Conservation (phyloP, 345 rosid genomes). For the Gossypium sturtianum region DNA sequence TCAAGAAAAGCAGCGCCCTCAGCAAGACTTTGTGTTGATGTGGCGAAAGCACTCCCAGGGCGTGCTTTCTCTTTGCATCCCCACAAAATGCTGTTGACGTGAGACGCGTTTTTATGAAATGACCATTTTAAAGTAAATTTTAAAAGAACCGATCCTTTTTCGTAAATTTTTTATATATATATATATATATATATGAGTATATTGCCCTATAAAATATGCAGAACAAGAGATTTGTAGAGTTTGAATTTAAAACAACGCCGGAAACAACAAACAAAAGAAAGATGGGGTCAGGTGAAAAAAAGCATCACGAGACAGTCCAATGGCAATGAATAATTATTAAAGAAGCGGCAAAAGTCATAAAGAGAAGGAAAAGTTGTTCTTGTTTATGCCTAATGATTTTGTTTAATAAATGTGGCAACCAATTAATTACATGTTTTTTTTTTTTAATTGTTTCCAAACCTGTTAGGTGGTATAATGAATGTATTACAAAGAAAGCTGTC, state of each 20-base stretch:
- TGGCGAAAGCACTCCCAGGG: too few relatives aligned
- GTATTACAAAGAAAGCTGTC: not conserved
- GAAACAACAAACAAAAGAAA: not conserved
- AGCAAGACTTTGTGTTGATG: too few relatives aligned
- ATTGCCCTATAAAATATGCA: not conserved
- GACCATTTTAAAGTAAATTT: too few relatives aligned
- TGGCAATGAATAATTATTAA: not conserved
- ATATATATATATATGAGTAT: too few relatives aligned
- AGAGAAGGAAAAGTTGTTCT: conserved; percentile 10
- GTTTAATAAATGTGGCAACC: conserved; percentile 14
- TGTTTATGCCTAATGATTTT: not conserved
- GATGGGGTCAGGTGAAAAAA: conserved; percentile 25
- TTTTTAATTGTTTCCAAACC: not conserved
- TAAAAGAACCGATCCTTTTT: too few relatives aligned
- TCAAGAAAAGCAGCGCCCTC: too few relatives aligned
- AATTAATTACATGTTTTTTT: not conserved
- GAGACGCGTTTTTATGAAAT: too few relatives aligned
- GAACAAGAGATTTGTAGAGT: not conserved
- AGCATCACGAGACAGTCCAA: not conserved
- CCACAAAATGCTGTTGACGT: too few relatives aligned
- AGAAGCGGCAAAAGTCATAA: conserved; percentile 8
- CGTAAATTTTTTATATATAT: too few relatives aligned
- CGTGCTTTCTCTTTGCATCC: too few relatives aligned
- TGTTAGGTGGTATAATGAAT: not conserved
- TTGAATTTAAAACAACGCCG: not conserved